These are phyloP conservation scores for Sporothrix curviconia DNA, from an alignment of 2,329 filamentous ascomycete genomes.

Conservation along the genomic window DNA sequence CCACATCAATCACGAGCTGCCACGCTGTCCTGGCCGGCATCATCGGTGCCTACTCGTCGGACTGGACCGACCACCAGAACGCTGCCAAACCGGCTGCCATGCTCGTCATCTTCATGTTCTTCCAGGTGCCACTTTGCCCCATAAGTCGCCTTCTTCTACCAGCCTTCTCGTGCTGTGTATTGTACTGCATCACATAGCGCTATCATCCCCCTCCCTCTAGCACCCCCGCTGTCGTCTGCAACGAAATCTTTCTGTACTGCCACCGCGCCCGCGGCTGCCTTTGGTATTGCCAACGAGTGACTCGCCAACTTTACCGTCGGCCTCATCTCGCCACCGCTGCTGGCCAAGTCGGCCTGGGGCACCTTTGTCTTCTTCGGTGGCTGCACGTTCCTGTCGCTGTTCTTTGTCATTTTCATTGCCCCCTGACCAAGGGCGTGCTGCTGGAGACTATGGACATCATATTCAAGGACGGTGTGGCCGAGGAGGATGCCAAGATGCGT, in stretches of 20 bases:
- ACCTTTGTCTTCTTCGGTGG: neutral
- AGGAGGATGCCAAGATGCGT: slow-evolving; percentile 2
- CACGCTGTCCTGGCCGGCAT: neutral
- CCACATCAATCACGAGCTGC: neutral
- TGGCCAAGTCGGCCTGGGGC: neutral
- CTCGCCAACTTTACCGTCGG: neutral
- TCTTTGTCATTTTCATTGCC: neutral
- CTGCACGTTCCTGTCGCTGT: neutral
- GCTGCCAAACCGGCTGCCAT: neutral
- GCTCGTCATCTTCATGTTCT: neutral
- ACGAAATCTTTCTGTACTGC: neutral
- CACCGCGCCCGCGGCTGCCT: neutral
- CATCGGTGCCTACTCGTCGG: neutral
- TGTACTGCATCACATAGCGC: too few species aligned
- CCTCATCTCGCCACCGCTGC: neutral
- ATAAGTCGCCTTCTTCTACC: neutral
- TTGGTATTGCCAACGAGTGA: neutral
- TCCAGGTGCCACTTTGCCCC: neutral
- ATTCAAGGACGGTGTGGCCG: neutral
- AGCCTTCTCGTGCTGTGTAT: too few species aligned
- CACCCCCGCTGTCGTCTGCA: neutral
- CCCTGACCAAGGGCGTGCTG: neutral
- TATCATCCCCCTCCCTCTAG: too few species aligned
- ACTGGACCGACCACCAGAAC: neutral
- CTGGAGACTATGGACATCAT: neutral